Base-by-base conservation (phyloP, 2,329 filamentous ascomycete genomes). In the Aureobasidium lini region DNA sequence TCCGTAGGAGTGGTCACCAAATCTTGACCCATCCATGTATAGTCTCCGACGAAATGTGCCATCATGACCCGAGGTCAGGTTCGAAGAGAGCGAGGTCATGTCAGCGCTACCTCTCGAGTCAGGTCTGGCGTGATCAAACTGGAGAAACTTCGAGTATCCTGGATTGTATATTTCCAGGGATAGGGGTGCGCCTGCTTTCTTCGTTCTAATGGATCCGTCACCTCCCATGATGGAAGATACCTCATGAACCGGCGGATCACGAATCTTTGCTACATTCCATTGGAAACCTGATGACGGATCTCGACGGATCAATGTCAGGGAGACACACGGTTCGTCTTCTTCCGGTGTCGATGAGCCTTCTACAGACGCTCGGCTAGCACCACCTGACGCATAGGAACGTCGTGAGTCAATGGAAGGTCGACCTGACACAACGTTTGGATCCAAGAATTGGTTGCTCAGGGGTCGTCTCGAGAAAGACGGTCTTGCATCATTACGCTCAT, bases 121-220 rank as follows among this genome's bases (percentile, higher is more conserved):
- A 9, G 64, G 43, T 37, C 64, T 63, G 39, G 64, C 53, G 9
- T 72, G 70, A 37, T 72, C 69, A 15, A 71, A 67, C 3, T 70
- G 66, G n/a, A 78, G 69, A 64, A 86, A 85, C 57, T 81, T 81
- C 40, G 73, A 76, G 66, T 87, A 87, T 15, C 82, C 83, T 1
- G 81, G 79, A 28, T 82, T 85, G 8, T 74, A 77, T 10, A 86
- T 78, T 54, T 84, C 81, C 10, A 86, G 75, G 46, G 74, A 77
- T 43, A 79, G 63, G 0, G 77, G 77, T 7, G 75, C 68, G 18
- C 75, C 76, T 16, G 69, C 67, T 62, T 72, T 76, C 48, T 60
- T 69, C 43, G 69, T 70, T 18, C 65, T 62, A 16, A 63, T 63
- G 48, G 63, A 62, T 16, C 61, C 62, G 36, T 67, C 60, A 34